Evolutionary conservation across 768 basidiomycete species (phyloP).

Genomic region (Lyophyllum semitale): DNA sequence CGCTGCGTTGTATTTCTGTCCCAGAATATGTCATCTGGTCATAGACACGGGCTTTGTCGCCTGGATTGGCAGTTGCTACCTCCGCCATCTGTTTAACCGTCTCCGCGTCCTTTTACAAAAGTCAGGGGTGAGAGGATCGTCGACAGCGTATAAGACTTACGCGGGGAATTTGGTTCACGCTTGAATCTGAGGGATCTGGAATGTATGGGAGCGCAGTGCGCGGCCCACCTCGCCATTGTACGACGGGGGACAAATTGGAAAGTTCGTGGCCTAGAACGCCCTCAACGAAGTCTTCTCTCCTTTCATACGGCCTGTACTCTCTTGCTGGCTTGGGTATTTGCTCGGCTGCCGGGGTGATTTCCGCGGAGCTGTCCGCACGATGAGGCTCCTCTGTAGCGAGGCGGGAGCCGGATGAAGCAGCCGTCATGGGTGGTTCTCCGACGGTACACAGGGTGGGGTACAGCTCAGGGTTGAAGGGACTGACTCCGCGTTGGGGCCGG

Average conservation of each 20-base stretch:
- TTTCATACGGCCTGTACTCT: background rate
- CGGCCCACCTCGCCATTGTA: background rate
- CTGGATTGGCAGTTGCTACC: no score
- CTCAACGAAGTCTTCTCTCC: background rate
- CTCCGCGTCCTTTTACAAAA: background rate
- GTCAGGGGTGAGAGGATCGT: background rate
- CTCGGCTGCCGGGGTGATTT: no score
- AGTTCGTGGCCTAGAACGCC: background rate
- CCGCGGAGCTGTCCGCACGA: no score
- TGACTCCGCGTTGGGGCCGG: no score
- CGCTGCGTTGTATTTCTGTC: no score
- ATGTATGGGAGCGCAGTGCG: background rate
- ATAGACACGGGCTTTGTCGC: no score
- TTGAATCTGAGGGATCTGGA: background rate
- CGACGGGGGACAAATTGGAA: background rate
- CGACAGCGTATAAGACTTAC: background rate
- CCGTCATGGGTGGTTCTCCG: no score
- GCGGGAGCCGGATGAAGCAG: background rate
- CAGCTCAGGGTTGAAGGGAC: no score
- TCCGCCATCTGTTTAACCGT: no score
- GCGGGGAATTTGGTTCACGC: background rate
- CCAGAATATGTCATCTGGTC: no score
- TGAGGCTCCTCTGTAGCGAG: background rate
- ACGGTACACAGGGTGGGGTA: no score
- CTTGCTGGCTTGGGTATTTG: no score